Evolutionary conservation across 495 filamentous ascomycete genomes (phyloP).

Genomic region (Talaromyces stipitatus): DNA sequence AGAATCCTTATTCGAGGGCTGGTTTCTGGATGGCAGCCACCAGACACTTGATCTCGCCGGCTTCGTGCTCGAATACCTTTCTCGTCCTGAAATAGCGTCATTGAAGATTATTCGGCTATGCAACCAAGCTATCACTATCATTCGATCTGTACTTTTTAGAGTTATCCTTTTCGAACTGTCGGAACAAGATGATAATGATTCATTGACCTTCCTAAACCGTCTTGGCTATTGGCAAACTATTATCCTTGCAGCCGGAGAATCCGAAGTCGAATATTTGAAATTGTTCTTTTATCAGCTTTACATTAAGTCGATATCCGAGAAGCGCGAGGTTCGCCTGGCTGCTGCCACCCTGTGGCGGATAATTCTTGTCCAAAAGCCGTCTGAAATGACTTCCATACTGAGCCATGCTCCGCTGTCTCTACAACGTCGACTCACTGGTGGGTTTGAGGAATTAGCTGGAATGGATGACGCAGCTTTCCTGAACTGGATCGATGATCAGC

Average conservation of each 20-base stretch:
- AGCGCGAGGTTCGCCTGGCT: slow-evolving; percentile 58
- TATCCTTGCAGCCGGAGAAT: slow-evolving; percentile 65
- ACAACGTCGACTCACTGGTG: slow-evolving; percentile 63
- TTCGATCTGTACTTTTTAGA: slow-evolving; percentile 67
- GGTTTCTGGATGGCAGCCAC: slow-evolving; percentile 76
- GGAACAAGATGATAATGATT: slow-evolving; percentile 64
- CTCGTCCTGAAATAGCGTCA: slow-evolving; percentile 71
- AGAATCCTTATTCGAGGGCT: slow-evolving; percentile 90
- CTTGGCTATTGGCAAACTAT: slow-evolving; percentile 94
- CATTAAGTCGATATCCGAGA: slow-evolving; percentile 61
- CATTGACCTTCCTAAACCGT: slow-evolving; percentile 65
- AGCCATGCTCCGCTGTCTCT: slow-evolving; percentile 57
- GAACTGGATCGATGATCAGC: slow-evolving; percentile 77
- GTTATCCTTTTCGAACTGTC: slow-evolving; percentile 74
- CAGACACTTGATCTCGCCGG: slow-evolving; percentile 83
- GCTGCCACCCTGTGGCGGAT: slow-evolving; percentile 84
- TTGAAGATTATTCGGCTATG: slow-evolving; percentile 86
- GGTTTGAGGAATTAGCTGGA: slow-evolving; percentile 77
- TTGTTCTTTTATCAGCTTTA: slow-evolving; percentile 89
- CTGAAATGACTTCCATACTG: slow-evolving; percentile 68
- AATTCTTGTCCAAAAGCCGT: slow-evolving; percentile 85
- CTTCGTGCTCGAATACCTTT: slow-evolving; percentile 74
- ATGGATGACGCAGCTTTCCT: slow-evolving; percentile 83
- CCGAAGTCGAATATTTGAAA: slow-evolving; percentile 67
- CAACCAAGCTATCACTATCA: slow-evolving; percentile 64